Evolutionary conservation across 108 stramenopile species (phyloP).

Genomic region (Cyclotella cryptica): DNA sequence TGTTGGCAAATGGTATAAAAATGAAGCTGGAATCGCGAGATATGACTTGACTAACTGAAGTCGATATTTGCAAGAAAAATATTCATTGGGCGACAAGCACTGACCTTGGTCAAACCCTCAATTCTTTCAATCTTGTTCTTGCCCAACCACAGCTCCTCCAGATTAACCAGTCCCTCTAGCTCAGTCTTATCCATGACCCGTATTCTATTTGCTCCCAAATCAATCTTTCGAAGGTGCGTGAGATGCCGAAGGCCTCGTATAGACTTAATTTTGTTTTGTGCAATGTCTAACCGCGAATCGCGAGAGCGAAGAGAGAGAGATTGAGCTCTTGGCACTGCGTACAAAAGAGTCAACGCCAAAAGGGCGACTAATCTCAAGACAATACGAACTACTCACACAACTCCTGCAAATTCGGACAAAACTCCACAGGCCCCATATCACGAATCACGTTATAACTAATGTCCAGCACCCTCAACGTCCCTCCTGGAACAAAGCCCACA

Average conservation of each 20-base stretch:
- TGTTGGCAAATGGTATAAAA: too few species aligned
- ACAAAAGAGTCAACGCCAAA: neutral
- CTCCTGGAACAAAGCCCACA: slow-evolving; percentile 52
- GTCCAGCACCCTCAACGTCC: slow-evolving; percentile 71
- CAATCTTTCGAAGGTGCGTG: slow-evolving; percentile 81
- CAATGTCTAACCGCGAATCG: slow-evolving; percentile 64
- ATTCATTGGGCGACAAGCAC: slow-evolving; percentile 5
- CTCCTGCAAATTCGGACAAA: slow-evolving; percentile 78
- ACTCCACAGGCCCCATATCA: slow-evolving; percentile 78
- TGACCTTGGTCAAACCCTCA: slow-evolving; percentile 68
- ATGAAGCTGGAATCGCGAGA: too few species aligned
- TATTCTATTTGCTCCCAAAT: slow-evolving; percentile 96
- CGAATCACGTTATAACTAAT: slow-evolving; percentile 94
- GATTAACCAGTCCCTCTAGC: slow-evolving; percentile 69
- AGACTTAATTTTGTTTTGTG: slow-evolving; percentile 96
- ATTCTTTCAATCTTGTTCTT: slow-evolving; percentile 93
- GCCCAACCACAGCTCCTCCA: slow-evolving; percentile 91
- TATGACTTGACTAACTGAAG: neutral
- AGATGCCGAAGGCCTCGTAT: slow-evolving; percentile 87
- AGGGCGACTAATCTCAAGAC: neutral
- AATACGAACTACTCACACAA: slow-evolving; percentile 64
- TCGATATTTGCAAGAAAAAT: neutral
- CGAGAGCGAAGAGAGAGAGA: neutral
- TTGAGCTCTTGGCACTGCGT: neutral
- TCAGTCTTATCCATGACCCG: slow-evolving; percentile 80